phyloP scores from a whole-genome alignment of 345 rosid species.

The Rubroshorea leprosula region DNA sequence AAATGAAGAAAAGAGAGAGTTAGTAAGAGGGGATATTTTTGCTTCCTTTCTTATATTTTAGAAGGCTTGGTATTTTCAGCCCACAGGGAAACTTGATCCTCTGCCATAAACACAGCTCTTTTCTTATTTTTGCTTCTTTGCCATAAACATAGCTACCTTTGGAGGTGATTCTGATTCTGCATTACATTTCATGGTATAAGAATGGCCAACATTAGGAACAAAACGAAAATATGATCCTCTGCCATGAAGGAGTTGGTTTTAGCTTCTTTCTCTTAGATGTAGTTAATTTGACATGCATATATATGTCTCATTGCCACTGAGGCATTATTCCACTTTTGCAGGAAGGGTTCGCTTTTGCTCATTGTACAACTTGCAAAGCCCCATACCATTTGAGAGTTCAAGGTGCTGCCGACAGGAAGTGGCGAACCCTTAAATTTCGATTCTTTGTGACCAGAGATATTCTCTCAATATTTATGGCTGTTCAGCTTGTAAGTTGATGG shows the following conservation, averaged over 20 bases:
- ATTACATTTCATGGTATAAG: neutral
- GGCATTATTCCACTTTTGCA: constrained; percentile 24
- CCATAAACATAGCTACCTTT: no score
- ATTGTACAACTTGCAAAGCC: constrained; percentile 98
- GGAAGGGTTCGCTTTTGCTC: constrained; percentile 99
- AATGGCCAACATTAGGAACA: neutral
- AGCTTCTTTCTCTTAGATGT: neutral
- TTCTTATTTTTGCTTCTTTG: no score
- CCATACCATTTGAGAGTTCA: constrained; percentile 98
- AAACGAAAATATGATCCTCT: neutral
- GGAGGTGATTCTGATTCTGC: no score
- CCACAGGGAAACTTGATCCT: no score
- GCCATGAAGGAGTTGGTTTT: neutral
- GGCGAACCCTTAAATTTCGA: constrained; percentile 93
- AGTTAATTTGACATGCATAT: neutral
- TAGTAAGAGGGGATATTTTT: neutral
- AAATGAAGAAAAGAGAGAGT: neutral
- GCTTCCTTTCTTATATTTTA: no score
- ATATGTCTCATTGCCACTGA: no score
- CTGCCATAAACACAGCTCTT: no score
- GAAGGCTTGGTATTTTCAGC: neutral
- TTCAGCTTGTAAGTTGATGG: constrained; percentile 71
- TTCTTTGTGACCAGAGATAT: constrained; percentile 99
- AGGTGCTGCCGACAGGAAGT: constrained; percentile 90
- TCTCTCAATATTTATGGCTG: constrained; percentile 77